A percentile compares a stretch with the other conserved stretches of the same genome.
phyloP scores from a whole-genome alignment of 2,329 filamentous ascomycete species.

The Zymoseptoria pseudotritici region DNA sequence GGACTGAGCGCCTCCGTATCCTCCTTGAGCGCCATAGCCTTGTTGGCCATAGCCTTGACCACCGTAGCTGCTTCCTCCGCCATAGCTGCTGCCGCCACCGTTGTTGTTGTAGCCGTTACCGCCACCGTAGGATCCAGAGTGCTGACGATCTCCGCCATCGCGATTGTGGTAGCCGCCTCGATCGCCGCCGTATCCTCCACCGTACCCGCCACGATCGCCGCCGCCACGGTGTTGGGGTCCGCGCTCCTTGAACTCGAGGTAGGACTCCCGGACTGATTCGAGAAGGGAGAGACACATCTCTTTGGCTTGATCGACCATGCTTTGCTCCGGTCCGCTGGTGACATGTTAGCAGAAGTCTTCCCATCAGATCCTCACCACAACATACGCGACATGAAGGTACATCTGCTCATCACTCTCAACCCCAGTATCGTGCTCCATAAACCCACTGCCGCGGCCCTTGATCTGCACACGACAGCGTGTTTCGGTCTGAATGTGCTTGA shows the following conservation, averaged over 20 bases:
- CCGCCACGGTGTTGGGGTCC: slow-evolving; percentile 40
- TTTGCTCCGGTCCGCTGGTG: slow-evolving; percentile 71
- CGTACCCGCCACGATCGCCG: slow-evolving; percentile 14
- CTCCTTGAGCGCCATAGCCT: slow-evolving; percentile 8
- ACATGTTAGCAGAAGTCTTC: slow-evolving; percentile 4
- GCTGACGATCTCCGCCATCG: slow-evolving; percentile 25
- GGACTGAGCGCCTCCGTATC: slow-evolving; percentile 26
- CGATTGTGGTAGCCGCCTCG: slow-evolving; percentile 36
- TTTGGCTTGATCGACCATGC: slow-evolving; percentile 79
- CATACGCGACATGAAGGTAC: slow-evolving; percentile 92
- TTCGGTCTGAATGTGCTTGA: slow-evolving; percentile 96
- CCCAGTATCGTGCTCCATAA: slow-evolving; percentile 81
- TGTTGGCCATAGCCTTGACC: slow-evolving; percentile 5
- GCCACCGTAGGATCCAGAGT: slow-evolving; percentile 29
- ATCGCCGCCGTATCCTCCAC: slow-evolving; percentile 29
- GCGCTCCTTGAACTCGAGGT: slow-evolving; percentile 76
- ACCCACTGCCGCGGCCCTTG: slow-evolving; percentile 91
- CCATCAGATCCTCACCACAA: slow-evolving; percentile 15
- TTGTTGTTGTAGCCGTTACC: slow-evolving; percentile 35
- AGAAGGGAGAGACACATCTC: slow-evolving; percentile 84
- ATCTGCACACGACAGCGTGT: slow-evolving; percentile 96
- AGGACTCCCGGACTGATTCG: slow-evolving; percentile 77
- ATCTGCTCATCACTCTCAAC: slow-evolving; percentile 90
- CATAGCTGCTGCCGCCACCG: slow-evolving; percentile 33
- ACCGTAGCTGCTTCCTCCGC: slow-evolving; percentile 17